Evolutionary conservation across 495 filamentous ascomycete species (phyloP), one percentile per base, ranked within the genome.

Genomic region (Penicillium verhagenii): DNA sequence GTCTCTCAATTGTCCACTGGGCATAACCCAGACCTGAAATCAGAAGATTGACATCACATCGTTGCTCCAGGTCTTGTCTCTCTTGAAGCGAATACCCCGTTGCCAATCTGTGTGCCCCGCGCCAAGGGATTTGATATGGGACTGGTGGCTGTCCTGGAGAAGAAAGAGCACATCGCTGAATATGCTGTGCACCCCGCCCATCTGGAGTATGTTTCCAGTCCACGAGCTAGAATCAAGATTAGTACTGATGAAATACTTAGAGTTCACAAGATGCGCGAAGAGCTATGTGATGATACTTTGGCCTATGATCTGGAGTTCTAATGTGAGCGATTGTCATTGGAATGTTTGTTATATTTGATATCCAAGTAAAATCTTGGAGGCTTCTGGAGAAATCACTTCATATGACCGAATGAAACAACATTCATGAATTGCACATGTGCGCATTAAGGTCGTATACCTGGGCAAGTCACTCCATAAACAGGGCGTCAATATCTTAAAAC

Each of bases 281-380:
- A 75, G 52, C 51, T 77, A 29, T 75, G 71, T 53, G 74, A 75
- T 10, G 74, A 75, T 61, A 70, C 74, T 5, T 61, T 77, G 65
- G 74, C 71, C 9, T 77, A 74, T 70, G 74, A 77, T 58, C 48
- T 77, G 54, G 71, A 74, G 59, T 77, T 77, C 48, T 69, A 58
- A 48, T 9, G 9, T 1, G 14, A 16, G n/a, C n/a, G n/a, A n/a
- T n/a, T n/a, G n/a, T n/a, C n/a, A n/a, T n/a, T n/a, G n/a, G n/a
- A n/a, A n/a, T n/a, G n/a, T n/a, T n/a, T n/a, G n/a, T n/a, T n/a
- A n/a, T n/a, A n/a, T n/a, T n/a, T n/a, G n/a, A n/a, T n/a, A n/a
- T n/a, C n/a, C n/a, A n/a, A n/a, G n/a, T n/a, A n/a, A n/a, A n/a
- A n/a, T n/a, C n/a, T n/a, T n/a, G n/a, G n/a, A n/a, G n/a, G n/a